Base-by-base conservation (phyloP, 2,329 filamentous ascomycete species). In the Xylaria digitata region DNA sequence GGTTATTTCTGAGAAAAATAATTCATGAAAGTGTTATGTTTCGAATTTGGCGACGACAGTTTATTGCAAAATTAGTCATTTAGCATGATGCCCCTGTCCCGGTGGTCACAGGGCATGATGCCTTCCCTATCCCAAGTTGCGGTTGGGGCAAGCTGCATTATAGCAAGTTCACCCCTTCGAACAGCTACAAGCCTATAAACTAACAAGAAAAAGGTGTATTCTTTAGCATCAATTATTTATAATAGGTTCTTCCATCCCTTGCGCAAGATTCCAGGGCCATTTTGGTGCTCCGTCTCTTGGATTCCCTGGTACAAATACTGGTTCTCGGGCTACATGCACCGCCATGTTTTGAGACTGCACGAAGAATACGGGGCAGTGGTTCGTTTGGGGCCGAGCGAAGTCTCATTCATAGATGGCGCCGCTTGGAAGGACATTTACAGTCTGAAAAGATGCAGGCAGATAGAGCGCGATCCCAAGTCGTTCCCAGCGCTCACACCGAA, bases 251-350 rank as follows among this genome's bases (percentile, higher is more conserved):
- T 52, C 48, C 57, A 56, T 21, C 60, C 40, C 1, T 43, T 62
- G n/a, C 40, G 50, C 17, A 56, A 49, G 40, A 42, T 62, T 3
- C 60, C 60, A 1, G 60, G 60, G 3, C 60, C 60, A 17, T 62
- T 62, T 19, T 62, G 37, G 59, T 55, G 50, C 26, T 53, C 59
- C 6, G 43, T 62, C 50, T 55, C 60, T 23, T 62, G 60, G 60
- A 1, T 56, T 11, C 60, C 60, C 17, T 56, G 50, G 60, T 56
- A 62, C 60, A 55, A 62, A 42, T 62, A 56, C 52, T 62, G 60
- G 50, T 62, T 62, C n/a, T 62, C 60, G 2, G 60, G 52, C 13
- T 56, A 62, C 42, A 62, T 55, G 60, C 60, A 62, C 43, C 60
- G 19, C 11, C 50, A 55, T 37, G 49, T 62, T 13, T 30, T 26